Evolutionary conservation across 352 stramenopile genomes (phyloP), one percentile per base, ranked within the genome.

Genomic region (Aphanomyces astaci): DNA sequence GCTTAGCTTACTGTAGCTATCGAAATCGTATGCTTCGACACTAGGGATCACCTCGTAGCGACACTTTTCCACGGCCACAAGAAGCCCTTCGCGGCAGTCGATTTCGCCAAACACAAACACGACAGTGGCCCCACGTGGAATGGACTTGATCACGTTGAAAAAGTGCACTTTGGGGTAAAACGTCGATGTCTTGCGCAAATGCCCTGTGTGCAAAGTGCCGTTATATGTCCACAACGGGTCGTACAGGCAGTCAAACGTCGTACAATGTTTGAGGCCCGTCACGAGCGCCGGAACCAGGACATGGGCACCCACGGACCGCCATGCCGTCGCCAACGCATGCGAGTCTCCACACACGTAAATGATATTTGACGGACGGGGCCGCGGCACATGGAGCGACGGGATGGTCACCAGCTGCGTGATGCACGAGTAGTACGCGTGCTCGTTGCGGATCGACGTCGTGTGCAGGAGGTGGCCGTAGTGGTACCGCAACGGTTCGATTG

Each of bases 41-140:
- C 2, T 19, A 39, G 24, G 17, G 63, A 7, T 43, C 63, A 92
- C 84, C 77, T 94, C 77, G 63, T 97, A 96, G 60, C 87, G 87
- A 64, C 82, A 90, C 54, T 88, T 88, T 57, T 96, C 86, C 19
- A 97, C 87, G 2, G 90, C 89, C 1, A 88, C 62, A 7, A 97
- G 66, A 40, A 97, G 89, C 19, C 94, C 95, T 75, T 98, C 94
- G 13, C 95, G 80, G 69, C 94, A 98, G 67, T 98, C 95, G 63
- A 98, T 98, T 74, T 98, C 95, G 32, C 95, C 93, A 74, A 98
- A 89, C 40, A 96, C 80, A 45, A 98, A 91, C 24, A 98, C 73
- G 5, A 98, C 88, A 3, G 74, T 76, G 2, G 87, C 78, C 11
- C 76, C 72, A 0, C 17, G 70, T 7, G 87, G 87, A 17, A 94